Evolutionary conservation across 768 basidiomycete genomes (phyloP), one percentile per base, ranked within the genome.

Genomic region (Kondoa malvinella): DNA sequence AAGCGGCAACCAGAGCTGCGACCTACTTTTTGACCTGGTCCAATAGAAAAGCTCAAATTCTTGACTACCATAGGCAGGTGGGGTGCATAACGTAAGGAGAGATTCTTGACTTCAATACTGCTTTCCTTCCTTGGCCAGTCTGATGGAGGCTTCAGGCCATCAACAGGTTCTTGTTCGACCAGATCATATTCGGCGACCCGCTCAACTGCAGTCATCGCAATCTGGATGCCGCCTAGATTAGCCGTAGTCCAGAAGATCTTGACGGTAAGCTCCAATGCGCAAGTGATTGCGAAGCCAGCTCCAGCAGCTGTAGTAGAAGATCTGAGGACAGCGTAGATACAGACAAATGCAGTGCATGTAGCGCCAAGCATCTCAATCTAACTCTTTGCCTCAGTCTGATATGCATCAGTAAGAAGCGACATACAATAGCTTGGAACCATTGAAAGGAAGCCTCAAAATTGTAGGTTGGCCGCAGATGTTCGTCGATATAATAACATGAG

Each of bases 51-150:
- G 21, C 40, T 50, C 40, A 50, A 50, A 21, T 50, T 21, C 21
- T 50, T 8, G 12, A 50, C 40, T 8, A 50, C 40, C 40, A 50
- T 50, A 21, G 40, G 40, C 0, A 79, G 74, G 65, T 76, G 66
- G 1, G 73, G 73, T 21, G 69, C 64, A 63, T 73, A 73, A 12
- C 64, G 50, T 0, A 71, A 76, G 0, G 76, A 76, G 2, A 80
- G 71, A 21, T 74, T 71, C 29, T 77, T 74, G 30, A 80, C 77
- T 8, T 75, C 70, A 34, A 80, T 78, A 8, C 67, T 70, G 0
- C 77, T 77, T 3, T 75, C 72, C 25, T 73, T 67, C 0, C 74
- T 67, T 0, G 79, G 79, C 79, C 79, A 80, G 32, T 75, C 73
- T 0, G 79, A 78, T 0, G 79, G 79, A n/a, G 79, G 79, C 12